Base-by-base conservation (phyloP, 345 rosid genomes). In the Acer saccharum region DNA sequence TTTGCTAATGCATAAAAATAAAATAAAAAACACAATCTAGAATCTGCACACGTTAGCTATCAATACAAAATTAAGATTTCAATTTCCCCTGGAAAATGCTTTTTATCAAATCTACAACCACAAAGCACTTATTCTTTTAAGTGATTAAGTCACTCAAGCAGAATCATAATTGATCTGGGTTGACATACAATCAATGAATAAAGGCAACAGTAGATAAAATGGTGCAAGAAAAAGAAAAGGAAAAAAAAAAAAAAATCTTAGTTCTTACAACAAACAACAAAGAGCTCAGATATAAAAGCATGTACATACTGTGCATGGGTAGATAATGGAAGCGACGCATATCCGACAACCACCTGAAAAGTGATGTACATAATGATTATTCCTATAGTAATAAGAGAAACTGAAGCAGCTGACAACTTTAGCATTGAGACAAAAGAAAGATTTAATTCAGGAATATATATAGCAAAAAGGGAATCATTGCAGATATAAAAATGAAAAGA, bases 301-400 rank as follows among this genome's bases (percentile, higher is more conserved):
- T 79, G 63, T 77, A 88, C 99, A 63, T 91, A 96, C 98, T 91
- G 98, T 74, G 93, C 92, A 84, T 92, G 87, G 11, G 98, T 89
- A 73, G 98, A 96, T 57, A 96, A 83, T 52, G 97, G 94, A 87
- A 96, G 98, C 60, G 91, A 87, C 27, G 97, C 94, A 85, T 96
- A 92, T 86, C 99, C 99, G 58, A 96, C 90, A 63, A 96, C 82
- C 74, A 96, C 97, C 99, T 96, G 88, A 64, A 79, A 82, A 76
- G 58, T 55, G 81, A 83, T 23, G 46, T 60, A 72, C 67, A 41
- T 61, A 72, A 61, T 39, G 46, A 69, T 29, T 29, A 71, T 65
- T 46, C 69, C 69, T 44, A 54, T 50, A 71, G n/a, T 44, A 46
- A 57, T 29, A 68, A 70, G 69, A 75, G 76, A 75, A 74, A 14